phyloP scores from a whole-genome alignment of 2,329 filamentous ascomycete species.

The Penicillium rolfsii region DNA sequence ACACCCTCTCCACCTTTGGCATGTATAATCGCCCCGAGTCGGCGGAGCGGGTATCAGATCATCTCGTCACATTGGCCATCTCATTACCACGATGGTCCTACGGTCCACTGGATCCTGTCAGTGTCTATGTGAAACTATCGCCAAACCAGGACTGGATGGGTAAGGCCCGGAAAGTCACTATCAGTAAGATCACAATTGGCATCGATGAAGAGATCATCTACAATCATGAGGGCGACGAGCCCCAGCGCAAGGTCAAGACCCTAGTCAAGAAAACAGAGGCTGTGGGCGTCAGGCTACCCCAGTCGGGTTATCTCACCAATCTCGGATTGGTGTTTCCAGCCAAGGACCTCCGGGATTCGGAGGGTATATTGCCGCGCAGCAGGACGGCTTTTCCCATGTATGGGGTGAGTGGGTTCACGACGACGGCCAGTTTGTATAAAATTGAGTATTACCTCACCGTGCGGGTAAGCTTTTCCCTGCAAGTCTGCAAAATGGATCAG shows the following conservation, averaged over 20 bases:
- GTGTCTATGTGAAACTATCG: slow-evolving; percentile 90
- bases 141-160: slow-evolving; percentile 89
- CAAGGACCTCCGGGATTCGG: slow-evolving; percentile 81
- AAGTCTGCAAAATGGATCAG: neutral
- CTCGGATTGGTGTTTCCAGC: slow-evolving; percentile 87
- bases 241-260: slow-evolving; percentile 84
- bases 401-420: slow-evolving; percentile 87
- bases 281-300: slow-evolving; percentile 82
- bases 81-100: slow-evolving; percentile 96
- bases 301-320: slow-evolving; percentile 90
- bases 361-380: slow-evolving; percentile 82
- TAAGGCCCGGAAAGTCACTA: slow-evolving; percentile 89
- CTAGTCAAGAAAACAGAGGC: slow-evolving; percentile 80
- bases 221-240: slow-evolving; percentile 96
- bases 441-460: slow-evolving; percentile 96
- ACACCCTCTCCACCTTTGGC: slow-evolving; percentile 95
- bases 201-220: slow-evolving; percentile 99
- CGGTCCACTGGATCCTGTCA: slow-evolving; percentile 90
- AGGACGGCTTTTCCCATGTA: slow-evolving; percentile 89
- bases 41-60: slow-evolving; percentile 82
- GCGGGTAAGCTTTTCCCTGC: slow-evolving; percentile 64
- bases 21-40: slow-evolving; percentile 98
- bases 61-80: slow-evolving; percentile 87
- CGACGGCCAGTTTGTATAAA: slow-evolving; percentile 91
- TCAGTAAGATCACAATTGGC: slow-evolving; percentile 88